Percentiles rank a stretch among this genome's conserved stretches.
These are phyloP conservation scores for Penicillium occitanis DNA, from an alignment of 2,329 filamentous ascomycete species.

Conservation along the genomic window DNA sequence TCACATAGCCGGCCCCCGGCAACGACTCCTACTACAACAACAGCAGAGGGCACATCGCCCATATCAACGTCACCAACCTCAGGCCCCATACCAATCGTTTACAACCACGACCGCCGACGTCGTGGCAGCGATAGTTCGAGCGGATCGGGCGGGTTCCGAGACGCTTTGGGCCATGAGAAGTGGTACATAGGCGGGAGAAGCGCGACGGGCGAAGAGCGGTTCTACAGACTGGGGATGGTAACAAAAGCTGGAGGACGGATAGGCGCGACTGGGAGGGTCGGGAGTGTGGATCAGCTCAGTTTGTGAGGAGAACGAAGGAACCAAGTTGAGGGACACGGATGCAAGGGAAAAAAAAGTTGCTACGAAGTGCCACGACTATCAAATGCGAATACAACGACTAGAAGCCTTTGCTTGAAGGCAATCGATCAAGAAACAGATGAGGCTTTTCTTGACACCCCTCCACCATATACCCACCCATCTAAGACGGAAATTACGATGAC, in stretches of 20 bases:
- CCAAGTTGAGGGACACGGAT: neutral
- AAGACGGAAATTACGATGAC: neutral
- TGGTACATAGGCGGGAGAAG: slow-evolving; percentile 54
- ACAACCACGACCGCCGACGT: slow-evolving; percentile 42
- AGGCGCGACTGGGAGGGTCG: slow-evolving; percentile 44
- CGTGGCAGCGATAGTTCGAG: slow-evolving; percentile 51
- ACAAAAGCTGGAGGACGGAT: slow-evolving; percentile 45
- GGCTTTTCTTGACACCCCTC: too few species aligned
- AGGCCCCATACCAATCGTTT: slow-evolving; percentile 40
- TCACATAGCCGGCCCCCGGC: slow-evolving; percentile 31
- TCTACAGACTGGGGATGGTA: slow-evolving; percentile 51
- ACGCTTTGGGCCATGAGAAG: slow-evolving; percentile 49
- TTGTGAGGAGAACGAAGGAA: slow-evolving; percentile 32
- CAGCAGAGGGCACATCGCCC: slow-evolving; percentile 19
- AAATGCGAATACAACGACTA: neutral
- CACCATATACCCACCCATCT: neutral
- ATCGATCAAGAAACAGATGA: neutral
- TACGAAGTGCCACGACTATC: neutral
- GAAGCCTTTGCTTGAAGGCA: neutral
- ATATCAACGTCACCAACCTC: slow-evolving; percentile 26
- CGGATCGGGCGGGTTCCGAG: slow-evolving; percentile 49
- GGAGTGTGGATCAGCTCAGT: slow-evolving; percentile 52
- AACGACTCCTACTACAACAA: slow-evolving; percentile 9
- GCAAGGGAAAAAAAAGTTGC: neutral
- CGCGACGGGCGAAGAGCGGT: slow-evolving; percentile 49